Base-by-base conservation (phyloP, 1,139 yeast genomes). In the Geotrichum histeridarum region DNA sequence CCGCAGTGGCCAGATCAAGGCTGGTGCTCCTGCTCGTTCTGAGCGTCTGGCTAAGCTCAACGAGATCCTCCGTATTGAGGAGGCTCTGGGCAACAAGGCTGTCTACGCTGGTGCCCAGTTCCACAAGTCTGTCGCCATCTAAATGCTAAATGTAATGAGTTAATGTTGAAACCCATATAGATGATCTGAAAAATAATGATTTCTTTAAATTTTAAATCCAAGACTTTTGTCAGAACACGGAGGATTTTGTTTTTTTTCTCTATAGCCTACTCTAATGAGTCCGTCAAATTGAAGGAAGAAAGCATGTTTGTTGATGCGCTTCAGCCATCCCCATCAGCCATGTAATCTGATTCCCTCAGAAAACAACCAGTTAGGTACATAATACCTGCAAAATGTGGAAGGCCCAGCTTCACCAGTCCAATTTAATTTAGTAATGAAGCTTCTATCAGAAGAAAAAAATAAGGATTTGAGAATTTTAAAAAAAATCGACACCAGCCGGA, bases 21-120 rank as follows among this genome's bases (percentile, higher is more conserved):
- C 96, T 67, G 98, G 98, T 84, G 97, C 98, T 73, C 96, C 97
- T 73, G 95, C 96, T 67, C 89, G 98, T 82, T 88, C 96, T 65
- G 98, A 91, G 82, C 90, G 98, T 84, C 84, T 91, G 76, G 97
- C 97, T 73, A 91, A 91, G 81, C 85, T 85, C 77, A 70, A 70
- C 70, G 95, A 90, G 82, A 85, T 91, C 77, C 83, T 91, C 75
- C 88, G 97, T 81, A 91, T 91, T 70, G 97, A 91, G 82, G 95
- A 91, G 80, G 89, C 86, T 79, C 86, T 91, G 72, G 97, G 96
- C 72, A 89, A 81, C 82, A 88, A 88, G 81, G 96, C 96, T 64
- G 72, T 88, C 74, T 91, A 82, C 79, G 96, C 97, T 62, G 98
- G 97, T 75, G 81, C 78, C 72, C 77, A 85, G 75, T 90, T 89